A percentile compares a stretch with the other conserved stretches of the same genome.
phyloP scores from a whole-genome alignment of 2,329 filamentous ascomycete genomes.

The Trichophyton simii region DNA sequence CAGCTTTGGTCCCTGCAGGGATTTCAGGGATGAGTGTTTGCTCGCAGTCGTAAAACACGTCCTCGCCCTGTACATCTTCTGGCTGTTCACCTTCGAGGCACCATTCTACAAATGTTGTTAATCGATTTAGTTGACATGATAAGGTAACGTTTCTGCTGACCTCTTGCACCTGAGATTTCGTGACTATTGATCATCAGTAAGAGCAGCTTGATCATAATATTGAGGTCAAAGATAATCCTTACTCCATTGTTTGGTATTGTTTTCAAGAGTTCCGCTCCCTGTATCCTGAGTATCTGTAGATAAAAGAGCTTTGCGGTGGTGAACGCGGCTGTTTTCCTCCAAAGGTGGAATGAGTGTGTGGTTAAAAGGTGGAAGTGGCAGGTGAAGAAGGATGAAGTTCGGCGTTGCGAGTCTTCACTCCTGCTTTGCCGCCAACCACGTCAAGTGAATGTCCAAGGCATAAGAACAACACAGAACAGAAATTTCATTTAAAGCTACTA shows the following conservation, averaged over 20 bases:
- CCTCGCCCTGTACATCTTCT: not conserved
- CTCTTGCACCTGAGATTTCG: constrained; percentile 1
- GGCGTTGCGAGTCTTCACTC: not conserved
- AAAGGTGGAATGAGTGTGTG: not conserved
- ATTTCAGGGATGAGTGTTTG: not conserved
- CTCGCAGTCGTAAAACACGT: not conserved
- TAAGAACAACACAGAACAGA: not conserved
- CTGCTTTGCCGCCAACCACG: not conserved
- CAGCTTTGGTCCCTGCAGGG: not conserved
- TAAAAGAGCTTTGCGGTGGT: not conserved
- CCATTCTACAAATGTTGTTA: constrained; percentile 4
- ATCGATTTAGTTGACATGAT: not conserved
- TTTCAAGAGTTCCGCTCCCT: not conserved
- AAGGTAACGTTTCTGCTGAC: not conserved
- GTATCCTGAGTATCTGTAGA: not conserved
- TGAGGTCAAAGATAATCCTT: not conserved
- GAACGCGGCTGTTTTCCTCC: not conserved
- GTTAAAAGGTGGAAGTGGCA: not conserved
- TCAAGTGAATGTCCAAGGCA: not conserved
- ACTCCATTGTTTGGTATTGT: not conserved
- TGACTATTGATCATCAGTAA: not conserved
- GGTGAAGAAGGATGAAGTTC: not conserved
- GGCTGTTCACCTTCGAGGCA: not conserved
- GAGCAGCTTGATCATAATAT: not conserved
- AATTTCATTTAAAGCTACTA: not conserved